Percentiles rank a stretch among this genome's conserved stretches.
These are phyloP conservation scores for Trichoderma breve DNA, from an alignment of 2,329 filamentous ascomycete species.

Conservation along the genomic window DNA sequence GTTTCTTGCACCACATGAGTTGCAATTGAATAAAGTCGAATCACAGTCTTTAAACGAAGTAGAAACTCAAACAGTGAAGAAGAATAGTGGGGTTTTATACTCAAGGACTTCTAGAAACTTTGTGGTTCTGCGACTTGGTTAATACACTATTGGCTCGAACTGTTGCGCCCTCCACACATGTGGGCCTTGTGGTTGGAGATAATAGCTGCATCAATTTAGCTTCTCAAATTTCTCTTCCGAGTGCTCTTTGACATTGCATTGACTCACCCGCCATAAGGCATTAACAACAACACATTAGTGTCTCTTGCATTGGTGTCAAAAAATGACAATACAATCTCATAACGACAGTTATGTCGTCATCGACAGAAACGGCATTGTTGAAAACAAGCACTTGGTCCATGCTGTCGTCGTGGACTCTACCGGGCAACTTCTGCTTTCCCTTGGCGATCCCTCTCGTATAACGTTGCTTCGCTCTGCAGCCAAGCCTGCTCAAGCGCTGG, in stretches of 20 bases:
- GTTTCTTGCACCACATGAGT: background rate
- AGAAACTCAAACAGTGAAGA: background rate
- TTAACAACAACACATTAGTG: background rate
- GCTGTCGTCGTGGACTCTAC: conserved; percentile 40
- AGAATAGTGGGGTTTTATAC: background rate
- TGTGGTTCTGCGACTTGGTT: background rate
- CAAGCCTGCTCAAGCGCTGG: conserved; percentile 47
- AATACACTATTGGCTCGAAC: background rate
- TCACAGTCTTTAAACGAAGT: background rate
- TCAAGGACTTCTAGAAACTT: background rate
- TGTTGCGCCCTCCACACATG: background rate
- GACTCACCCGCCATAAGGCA: background rate
- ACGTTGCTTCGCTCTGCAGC: conserved; percentile 46
- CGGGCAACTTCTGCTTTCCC: conserved; percentile 38
- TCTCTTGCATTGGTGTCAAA: background rate
- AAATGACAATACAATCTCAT: background rate
- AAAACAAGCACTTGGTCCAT: conserved; percentile 46
- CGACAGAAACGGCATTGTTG: conserved; percentile 40
- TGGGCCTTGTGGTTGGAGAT: background rate
- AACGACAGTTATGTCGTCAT: conserved; percentile 29
- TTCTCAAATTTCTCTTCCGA: background rate
- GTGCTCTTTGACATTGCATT: background rate
- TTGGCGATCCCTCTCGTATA: conserved; percentile 41
- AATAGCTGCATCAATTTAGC: background rate
- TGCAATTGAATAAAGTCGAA: background rate